Evolutionary conservation across 1,139 yeast species (phyloP).

Genomic region (Candida mesenterica): DNA sequence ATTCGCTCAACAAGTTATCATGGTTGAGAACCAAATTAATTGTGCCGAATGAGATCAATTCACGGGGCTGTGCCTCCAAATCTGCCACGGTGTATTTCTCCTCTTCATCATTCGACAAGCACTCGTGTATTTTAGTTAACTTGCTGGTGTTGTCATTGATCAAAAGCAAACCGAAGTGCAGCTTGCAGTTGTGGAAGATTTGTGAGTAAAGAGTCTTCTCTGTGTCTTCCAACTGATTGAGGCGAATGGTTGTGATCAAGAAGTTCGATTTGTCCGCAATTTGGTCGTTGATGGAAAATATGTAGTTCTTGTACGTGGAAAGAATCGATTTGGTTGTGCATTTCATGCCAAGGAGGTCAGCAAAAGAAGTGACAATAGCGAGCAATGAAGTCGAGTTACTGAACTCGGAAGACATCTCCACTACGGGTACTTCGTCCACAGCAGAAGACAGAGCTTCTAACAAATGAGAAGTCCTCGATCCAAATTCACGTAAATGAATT

Average conservation of each 20-base stretch:
- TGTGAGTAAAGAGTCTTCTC: slow-evolving; percentile 24
- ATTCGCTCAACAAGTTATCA: slow-evolving; percentile 33
- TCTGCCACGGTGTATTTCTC: slow-evolving; percentile 12
- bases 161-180: slow-evolving; percentile 34
- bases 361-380: slow-evolving; percentile 53
- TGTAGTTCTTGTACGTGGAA: slow-evolving; percentile 39
- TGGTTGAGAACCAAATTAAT: slow-evolving; percentile 29
- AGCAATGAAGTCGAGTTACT: slow-evolving; percentile 47
- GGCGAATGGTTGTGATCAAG: slow-evolving; percentile 25
- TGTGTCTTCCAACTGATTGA: slow-evolving; percentile 20
- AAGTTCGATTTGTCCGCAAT: slow-evolving; percentile 25
- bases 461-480: slow-evolving; percentile 67
- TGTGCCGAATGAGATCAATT: slow-evolving; percentile 18
- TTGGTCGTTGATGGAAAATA: slow-evolving; percentile 32
- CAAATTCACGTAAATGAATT: slow-evolving; percentile 55
- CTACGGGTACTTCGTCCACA: slow-evolving; percentile 15
- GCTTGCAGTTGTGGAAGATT: slow-evolving; percentile 24
- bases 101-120: slow-evolving; percentile 9
- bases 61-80: slow-evolving; percentile 10
- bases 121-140: slow-evolving; percentile 9
- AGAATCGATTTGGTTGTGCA: slow-evolving; percentile 54
- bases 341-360: slow-evolving; percentile 48
- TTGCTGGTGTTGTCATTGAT: slow-evolving; percentile 17
- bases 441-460: slow-evolving; percentile 53
- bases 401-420: slow-evolving; percentile 21